These are phyloP conservation scores for Hirsutella minnesotensis DNA, from an alignment of 2,329 filamentous ascomycete genomes.

Conservation along the genomic window DNA sequence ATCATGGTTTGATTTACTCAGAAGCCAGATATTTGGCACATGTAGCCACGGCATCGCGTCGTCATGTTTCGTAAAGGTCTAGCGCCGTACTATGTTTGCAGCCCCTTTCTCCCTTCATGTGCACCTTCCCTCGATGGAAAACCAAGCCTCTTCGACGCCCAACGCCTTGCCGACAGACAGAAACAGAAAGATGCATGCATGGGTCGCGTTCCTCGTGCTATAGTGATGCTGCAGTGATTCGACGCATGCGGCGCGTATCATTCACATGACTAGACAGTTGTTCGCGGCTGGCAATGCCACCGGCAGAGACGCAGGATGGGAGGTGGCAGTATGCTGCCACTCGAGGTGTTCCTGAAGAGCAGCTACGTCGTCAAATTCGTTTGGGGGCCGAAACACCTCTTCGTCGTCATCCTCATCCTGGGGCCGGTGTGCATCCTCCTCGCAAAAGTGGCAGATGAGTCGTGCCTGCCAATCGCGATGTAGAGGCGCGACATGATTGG, in stretches of 20 bases:
- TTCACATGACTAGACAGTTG: constrained; percentile 35
- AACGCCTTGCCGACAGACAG: too few relatives aligned
- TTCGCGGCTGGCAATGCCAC: constrained; percentile 14
- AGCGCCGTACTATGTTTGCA: too few relatives aligned
- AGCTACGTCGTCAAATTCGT: constrained; percentile 37
- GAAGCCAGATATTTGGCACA: background rate
- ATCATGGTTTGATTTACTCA: too few relatives aligned
- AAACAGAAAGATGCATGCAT: too few relatives aligned
- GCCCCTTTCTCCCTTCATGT: too few relatives aligned
- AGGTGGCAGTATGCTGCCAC: constrained; percentile 38
- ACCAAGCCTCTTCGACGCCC: too few relatives aligned
- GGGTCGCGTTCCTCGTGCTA: too few relatives aligned
- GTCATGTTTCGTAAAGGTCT: too few relatives aligned
- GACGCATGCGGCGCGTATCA: too few relatives aligned
- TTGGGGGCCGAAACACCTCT: constrained; percentile 33
- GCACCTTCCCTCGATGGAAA: too few relatives aligned
- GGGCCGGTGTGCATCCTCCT: constrained; percentile 34
- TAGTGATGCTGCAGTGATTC: too few relatives aligned
- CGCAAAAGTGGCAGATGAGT: constrained; percentile 44
- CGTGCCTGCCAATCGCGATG: constrained; percentile 39
- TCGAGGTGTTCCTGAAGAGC: constrained; percentile 42
- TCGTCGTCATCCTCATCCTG: constrained; percentile 37
- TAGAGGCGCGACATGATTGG: constrained; percentile 41
- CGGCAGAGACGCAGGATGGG: background rate
- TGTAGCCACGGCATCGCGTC: too few relatives aligned